These are phyloP conservation scores for Leptomonas seymouri DNA, from an alignment of 208 protist species.

Conservation along the genomic window DNA sequence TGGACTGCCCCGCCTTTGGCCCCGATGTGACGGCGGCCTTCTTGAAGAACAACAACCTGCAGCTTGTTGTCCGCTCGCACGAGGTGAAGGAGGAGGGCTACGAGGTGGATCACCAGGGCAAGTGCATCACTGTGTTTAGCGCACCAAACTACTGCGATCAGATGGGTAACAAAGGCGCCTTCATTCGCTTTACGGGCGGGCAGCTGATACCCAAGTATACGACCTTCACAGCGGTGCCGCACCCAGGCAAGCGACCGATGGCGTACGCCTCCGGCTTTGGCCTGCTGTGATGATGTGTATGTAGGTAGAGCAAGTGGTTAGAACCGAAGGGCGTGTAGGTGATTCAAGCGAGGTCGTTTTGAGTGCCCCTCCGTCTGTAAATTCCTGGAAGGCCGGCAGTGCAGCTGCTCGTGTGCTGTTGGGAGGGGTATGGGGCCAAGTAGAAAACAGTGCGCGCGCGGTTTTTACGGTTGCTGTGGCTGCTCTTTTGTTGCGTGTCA, in stretches of 20 bases:
- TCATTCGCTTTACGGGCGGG: conserved; percentile 85
- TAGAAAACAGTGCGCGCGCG: too few species aligned
- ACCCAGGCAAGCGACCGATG: conserved; percentile 87
- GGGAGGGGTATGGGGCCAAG: too few species aligned
- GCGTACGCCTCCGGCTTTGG: conserved; percentile 71
- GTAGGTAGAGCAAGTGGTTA: neutral
- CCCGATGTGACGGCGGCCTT: conserved; percentile 97
- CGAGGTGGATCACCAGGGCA: conserved; percentile 93
- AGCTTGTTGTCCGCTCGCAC: conserved; percentile 96
- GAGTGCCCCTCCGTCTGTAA: too few species aligned
- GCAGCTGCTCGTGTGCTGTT: too few species aligned
- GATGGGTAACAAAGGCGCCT: conserved; percentile 93
- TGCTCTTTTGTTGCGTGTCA: too few species aligned
- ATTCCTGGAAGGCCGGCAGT: too few species aligned
- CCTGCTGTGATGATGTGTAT: conserved; percentile 48
- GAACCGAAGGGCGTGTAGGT: neutral
- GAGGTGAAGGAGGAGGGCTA: conserved; percentile 98
- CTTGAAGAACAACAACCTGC: conserved; percentile 94
- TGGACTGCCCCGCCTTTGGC: conserved; percentile 96
- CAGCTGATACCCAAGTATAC: conserved; percentile 81
- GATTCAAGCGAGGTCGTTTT: too few species aligned
- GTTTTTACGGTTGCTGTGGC: too few species aligned
- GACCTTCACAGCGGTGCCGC: conserved; percentile 66
- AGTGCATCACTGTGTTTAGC: conserved; percentile 96
- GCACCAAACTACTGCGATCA: conserved; percentile 99